Evolutionary conservation across 2,329 filamentous ascomycete genomes (phyloP).

Genomic region (Geoglossum cookeanum): DNA sequence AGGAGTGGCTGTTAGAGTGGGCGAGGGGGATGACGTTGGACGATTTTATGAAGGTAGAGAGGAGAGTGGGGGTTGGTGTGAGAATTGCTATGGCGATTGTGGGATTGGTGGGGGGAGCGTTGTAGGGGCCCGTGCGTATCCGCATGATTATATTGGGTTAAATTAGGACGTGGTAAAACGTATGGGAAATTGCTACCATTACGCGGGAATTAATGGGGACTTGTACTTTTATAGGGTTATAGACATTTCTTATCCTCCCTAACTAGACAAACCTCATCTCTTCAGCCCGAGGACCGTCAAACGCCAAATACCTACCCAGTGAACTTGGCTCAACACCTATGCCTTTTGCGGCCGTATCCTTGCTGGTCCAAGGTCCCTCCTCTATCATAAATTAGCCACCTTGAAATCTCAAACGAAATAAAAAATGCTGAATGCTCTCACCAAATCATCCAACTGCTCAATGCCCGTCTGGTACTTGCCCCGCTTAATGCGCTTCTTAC

Average conservation of each 20-base stretch:
- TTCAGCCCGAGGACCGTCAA: too few species aligned
- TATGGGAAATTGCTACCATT: too few species aligned
- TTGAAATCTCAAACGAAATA: neutral
- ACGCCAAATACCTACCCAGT: too few species aligned
- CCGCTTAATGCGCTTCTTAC: constrained; percentile 61
- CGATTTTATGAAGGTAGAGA: constrained; percentile 64
- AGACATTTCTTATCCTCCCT: too few species aligned
- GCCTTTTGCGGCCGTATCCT: too few species aligned
- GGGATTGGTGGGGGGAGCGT: constrained; percentile 63
- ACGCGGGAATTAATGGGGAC: too few species aligned
- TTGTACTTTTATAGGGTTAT: too few species aligned
- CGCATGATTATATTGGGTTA: too few species aligned
- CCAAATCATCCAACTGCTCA: constrained; percentile 76
- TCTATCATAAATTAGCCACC: neutral
- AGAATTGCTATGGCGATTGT: constrained; percentile 90
- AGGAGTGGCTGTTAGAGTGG: constrained; percentile 59
- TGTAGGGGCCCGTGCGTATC: constrained; percentile 29
- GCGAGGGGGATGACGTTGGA: constrained; percentile 49
- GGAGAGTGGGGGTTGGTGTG: constrained; percentile 71
- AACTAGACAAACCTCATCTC: too few species aligned
- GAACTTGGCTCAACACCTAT: too few species aligned
- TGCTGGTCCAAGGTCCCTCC: too few species aligned
- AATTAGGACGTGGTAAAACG: too few species aligned
- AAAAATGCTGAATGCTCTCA: neutral
- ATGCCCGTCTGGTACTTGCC: constrained; percentile 64